These are phyloP conservation scores for Piper longum DNA, from an alignment of 164 flowering plant species.

Conservation along the genomic window DNA sequence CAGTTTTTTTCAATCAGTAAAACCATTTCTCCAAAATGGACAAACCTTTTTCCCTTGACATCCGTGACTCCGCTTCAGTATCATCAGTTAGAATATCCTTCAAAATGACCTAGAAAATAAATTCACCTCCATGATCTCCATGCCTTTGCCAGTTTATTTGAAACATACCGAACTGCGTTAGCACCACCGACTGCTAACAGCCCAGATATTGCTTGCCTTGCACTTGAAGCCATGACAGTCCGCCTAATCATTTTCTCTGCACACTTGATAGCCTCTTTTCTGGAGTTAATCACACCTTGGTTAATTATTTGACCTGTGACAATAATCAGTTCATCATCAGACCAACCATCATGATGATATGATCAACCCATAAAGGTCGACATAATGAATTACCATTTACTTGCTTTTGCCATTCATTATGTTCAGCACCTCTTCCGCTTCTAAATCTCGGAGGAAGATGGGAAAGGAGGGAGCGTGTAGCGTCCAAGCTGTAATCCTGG, in stretches of 20 bases:
- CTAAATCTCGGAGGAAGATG: constrained; percentile 46
- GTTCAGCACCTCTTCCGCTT: constrained; percentile 39
- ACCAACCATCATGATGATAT: neutral
- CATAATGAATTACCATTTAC: constrained; percentile 34
- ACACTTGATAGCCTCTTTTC: constrained; percentile 54
- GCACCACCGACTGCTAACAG: constrained; percentile 55
- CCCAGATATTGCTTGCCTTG: constrained; percentile 85
- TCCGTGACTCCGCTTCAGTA: too few relatives aligned
- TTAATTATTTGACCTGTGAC: constrained; percentile 28
- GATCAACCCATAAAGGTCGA: neutral
- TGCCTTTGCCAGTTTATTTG: constrained; percentile 59
- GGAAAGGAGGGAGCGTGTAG: constrained; percentile 44
- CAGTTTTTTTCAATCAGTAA: too few relatives aligned
- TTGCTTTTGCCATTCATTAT: constrained; percentile 27
- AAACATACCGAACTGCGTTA: constrained; percentile 48
- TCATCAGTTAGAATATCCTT: too few relatives aligned
- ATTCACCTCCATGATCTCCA: constrained; percentile 45
- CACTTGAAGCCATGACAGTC: constrained; percentile 71
- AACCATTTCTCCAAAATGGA: too few relatives aligned
- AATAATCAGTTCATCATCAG: neutral
- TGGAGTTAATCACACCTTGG: constrained; percentile 33
- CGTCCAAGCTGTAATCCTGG: constrained; percentile 53
- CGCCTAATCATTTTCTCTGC: constrained; percentile 50
- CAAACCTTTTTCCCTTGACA: too few relatives aligned
- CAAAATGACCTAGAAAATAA: neutral